Percentiles rank a stretch among this genome's conserved stretches.
These are phyloP conservation scores for Pyrenophora graminea DNA, from an alignment of 2,329 filamentous ascomycete species.

Conservation along the genomic window DNA sequence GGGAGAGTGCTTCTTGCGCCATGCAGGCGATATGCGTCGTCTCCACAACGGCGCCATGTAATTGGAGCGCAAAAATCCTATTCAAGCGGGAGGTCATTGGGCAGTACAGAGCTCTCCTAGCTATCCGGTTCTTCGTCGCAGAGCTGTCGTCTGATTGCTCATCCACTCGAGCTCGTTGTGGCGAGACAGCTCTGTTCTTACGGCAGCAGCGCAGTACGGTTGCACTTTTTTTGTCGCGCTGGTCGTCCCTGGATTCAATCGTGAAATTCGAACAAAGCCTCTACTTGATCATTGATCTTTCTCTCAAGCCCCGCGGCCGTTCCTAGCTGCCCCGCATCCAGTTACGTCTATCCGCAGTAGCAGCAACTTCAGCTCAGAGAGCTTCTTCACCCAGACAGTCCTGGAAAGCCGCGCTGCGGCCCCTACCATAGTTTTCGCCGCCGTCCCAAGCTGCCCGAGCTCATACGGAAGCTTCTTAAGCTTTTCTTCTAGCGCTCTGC, in stretches of 20 bases:
- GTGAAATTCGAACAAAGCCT: slow-evolving; percentile 6
- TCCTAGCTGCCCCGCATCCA: slow-evolving; percentile 15
- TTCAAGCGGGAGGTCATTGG: slow-evolving; percentile 15
- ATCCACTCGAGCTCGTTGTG: slow-evolving; percentile 13
- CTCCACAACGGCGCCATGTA: slow-evolving; percentile 6
- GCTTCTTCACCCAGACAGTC: slow-evolving; percentile 3
- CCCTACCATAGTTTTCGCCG: slow-evolving; percentile 2
- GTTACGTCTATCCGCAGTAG: slow-evolving; percentile 14
- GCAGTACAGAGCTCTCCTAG: slow-evolving; percentile 15
- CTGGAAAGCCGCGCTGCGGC: slow-evolving; percentile 3
- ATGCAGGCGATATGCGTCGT: slow-evolving; percentile 14
- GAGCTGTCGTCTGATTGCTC: slow-evolving; percentile 14
- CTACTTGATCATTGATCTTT: slow-evolving; percentile 4
- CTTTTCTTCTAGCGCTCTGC: slow-evolving; percentile 3
- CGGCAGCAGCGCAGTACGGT: slow-evolving; percentile 5
- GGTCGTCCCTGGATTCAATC: slow-evolving; percentile 2
- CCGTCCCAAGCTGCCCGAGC: slow-evolving; percentile 9
- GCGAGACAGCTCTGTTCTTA: slow-evolving; percentile 11
- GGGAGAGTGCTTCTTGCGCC: slow-evolving; percentile 6
- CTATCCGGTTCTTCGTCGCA: slow-evolving; percentile 14
- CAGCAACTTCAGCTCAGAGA: slow-evolving; percentile 14
- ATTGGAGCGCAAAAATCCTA: slow-evolving; percentile 13
- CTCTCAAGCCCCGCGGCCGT: slow-evolving; percentile 12
- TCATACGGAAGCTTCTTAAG: slow-evolving; percentile 1
- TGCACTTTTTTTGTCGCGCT: neutral